These are phyloP conservation scores for Lasiodiplodia sp. DNA, from an alignment of 2,329 filamentous ascomycete species.

Conservation along the genomic window DNA sequence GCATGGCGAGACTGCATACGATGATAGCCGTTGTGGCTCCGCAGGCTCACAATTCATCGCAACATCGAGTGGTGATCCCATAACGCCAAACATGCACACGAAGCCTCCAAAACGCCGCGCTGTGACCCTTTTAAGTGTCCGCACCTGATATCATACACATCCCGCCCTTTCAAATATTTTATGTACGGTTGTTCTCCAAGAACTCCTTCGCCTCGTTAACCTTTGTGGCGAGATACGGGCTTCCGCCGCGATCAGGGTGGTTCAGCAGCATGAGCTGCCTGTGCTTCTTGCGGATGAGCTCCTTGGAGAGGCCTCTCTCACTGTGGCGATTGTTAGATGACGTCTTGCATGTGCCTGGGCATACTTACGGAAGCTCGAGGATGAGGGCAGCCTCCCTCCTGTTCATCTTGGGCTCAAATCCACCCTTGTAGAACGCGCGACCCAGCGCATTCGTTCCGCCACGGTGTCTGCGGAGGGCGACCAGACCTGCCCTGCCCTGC, in stretches of 20 bases:
- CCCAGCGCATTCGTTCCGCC: constrained; percentile 75
- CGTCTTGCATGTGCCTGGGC: not conserved
- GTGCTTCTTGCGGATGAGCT: constrained; percentile 94
- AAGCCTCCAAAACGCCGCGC: constrained; percentile 33
- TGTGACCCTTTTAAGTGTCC: constrained; percentile 25
- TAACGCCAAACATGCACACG: constrained; percentile 31
- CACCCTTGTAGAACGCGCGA: constrained; percentile 95
- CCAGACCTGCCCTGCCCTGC: constrained; percentile 89
- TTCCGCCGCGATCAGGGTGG: constrained; percentile 96
- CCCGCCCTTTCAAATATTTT: not conserved
- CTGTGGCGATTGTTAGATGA: constrained; percentile 54
- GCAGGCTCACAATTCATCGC: not conserved
- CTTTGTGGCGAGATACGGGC: constrained; percentile 95
- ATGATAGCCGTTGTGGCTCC: not conserved
- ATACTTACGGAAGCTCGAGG: constrained; percentile 80
- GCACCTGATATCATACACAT: constrained; percentile 21
- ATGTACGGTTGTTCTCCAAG: constrained; percentile 71
- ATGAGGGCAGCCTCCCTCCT: constrained; percentile 90
- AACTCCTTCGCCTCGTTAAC: constrained; percentile 99
- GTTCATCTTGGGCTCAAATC: constrained; percentile 97
- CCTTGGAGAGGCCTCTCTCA: constrained; percentile 86
- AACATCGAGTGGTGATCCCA: constrained; percentile 31
- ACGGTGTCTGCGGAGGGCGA: constrained; percentile 84
- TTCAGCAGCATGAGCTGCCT: constrained; percentile 96
- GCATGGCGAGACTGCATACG: not conserved